Conservation (phyloP, 1,139 yeast genomes). For the Yamadazyma siamensis region DNA sequence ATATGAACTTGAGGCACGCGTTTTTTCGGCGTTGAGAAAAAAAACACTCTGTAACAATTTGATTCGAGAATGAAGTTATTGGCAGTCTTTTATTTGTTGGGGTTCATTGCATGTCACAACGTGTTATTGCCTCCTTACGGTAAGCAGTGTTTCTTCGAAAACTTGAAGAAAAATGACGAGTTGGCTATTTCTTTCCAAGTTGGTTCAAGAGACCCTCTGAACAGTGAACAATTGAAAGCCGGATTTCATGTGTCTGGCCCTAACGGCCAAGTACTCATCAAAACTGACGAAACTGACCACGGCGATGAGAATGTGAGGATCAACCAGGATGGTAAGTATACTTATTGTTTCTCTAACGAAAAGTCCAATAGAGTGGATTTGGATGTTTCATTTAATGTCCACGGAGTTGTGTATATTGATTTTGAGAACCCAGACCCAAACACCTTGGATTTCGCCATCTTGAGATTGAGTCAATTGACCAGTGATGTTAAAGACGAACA, state of each 20-base stretch:
- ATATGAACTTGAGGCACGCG: constrained; percentile 2
- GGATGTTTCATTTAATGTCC: constrained; percentile 94
- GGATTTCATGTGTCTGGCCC: constrained; percentile 71
- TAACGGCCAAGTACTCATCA: constrained; percentile 49
- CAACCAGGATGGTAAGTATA: constrained; percentile 65
- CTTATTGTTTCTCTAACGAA: constrained; percentile 91
- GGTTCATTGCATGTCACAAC: constrained; percentile 59
- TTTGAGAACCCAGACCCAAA: constrained; percentile 78
- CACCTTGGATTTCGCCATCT: constrained; percentile 81
- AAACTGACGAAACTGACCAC: constrained; percentile 61
- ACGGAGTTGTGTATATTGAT: constrained; percentile 87
- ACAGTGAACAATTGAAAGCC: constrained; percentile 71
- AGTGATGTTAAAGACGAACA: constrained; percentile 90
- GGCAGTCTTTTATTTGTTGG: constrained; percentile 13
- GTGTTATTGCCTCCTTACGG: constrained; percentile 83
- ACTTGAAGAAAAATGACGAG: constrained; percentile 78
- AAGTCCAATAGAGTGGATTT: constrained; percentile 67
- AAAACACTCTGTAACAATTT: too few species aligned
- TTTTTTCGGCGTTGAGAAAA: constrained; percentile 2
- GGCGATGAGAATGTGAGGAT: constrained; percentile 78
- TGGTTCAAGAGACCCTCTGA: constrained; percentile 81
- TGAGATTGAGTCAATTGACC: constrained; percentile 70
- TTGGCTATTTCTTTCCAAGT: constrained; percentile 89
- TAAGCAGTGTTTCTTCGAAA: constrained; percentile 85
- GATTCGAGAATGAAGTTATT: constrained; percentile 11